Base-by-base conservation (phyloP, 768 basidiomycete species). In the Suillus discolor region DNA sequence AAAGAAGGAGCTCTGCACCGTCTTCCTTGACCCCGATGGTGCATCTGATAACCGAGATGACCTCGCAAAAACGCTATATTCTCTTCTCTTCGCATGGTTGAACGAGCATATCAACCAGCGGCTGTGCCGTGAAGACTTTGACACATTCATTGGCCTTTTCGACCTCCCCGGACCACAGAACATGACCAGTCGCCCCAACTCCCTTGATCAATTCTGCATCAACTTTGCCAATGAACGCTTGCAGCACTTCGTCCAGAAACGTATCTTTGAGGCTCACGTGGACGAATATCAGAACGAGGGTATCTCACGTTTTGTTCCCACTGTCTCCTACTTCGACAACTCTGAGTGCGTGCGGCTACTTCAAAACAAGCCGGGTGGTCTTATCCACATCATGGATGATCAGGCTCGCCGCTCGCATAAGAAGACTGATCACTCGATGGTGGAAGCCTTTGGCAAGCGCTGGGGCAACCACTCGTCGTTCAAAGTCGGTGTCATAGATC, bases 331-430 rank as follows among this genome's bases (percentile, higher is more conserved):
- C 80, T 94, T 94, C 74, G 94, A 97, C 79, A 99, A 98, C 75
- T 76, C 90, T 12, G 96, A 98, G 74, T 95, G 93, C 70, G 78
- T 99, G 38, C 87, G 94, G 9, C 82, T 99, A 38, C 79, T 99
- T 49, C 91, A 95, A 73, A 90, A 94, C 73, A 82, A 82, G 63
- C 95, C 93, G 1, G 96, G 96, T 12, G 97, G 97, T 2, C 82
- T 99, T 39, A 89, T 98, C 62, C 94, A 97, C 72, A 98, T 99
- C 77, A 94, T 98, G 91, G 96, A 99, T 73, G 97, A 99, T 73
- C 96, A 97, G 77, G 92, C 96, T 1, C 85, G 91, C 15, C 84
- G 92, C 45, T 85, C 86, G 64, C 90, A 88, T 66, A 96, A 95
- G 79, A 96, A 96, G 86, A 96, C 90, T 3, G 94, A 97, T 71